Conservation (phyloP, 345 rosid species). For the Aquilaria yunnanensis region DNA sequence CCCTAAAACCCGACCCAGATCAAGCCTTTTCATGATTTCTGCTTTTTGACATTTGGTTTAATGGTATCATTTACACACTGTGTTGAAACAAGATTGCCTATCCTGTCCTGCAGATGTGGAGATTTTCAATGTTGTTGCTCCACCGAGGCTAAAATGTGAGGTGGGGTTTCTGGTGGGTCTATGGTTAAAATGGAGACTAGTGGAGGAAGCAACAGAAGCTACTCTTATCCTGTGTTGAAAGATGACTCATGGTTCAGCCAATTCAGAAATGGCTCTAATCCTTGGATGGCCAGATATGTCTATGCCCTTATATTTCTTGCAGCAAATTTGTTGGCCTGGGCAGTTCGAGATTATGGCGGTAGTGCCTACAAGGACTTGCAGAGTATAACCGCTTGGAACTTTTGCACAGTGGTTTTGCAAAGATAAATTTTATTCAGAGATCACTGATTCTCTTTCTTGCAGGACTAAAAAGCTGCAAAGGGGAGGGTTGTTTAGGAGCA, state of each 20-base stretch:
- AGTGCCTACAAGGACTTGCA: conserved; percentile 56
- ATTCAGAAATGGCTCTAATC: conserved; percentile 73
- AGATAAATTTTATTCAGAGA: no score
- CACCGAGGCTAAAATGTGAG: neutral
- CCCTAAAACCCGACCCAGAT: no score
- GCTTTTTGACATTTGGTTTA: neutral
- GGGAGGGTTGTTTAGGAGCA: conserved; percentile 69
- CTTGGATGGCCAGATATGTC: conserved; percentile 95
- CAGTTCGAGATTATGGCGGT: conserved; percentile 73
- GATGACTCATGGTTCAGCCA: conserved; percentile 75
- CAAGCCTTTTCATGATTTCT: conserved; percentile 1
- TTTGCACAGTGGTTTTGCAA: no score
- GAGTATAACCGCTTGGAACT: conserved; percentile 27
- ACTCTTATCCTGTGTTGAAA: conserved; percentile 35
- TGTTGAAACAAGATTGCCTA: no score
- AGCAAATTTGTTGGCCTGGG: conserved; percentile 87
- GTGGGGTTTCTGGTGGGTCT: conserved; percentile 29
- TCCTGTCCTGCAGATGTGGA: no score
- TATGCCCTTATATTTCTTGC: conserved; percentile 72
- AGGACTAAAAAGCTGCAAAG: conserved; percentile 66
- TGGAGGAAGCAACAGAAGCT: conserved; percentile 19
- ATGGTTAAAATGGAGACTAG: conserved; percentile 54
- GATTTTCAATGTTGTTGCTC: no score
- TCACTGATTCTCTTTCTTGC: conserved; percentile 17
- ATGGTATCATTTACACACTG: neutral